Base-by-base conservation (phyloP, 2,329 filamentous ascomycete genomes). In the Zymoseptoria crescenta region DNA sequence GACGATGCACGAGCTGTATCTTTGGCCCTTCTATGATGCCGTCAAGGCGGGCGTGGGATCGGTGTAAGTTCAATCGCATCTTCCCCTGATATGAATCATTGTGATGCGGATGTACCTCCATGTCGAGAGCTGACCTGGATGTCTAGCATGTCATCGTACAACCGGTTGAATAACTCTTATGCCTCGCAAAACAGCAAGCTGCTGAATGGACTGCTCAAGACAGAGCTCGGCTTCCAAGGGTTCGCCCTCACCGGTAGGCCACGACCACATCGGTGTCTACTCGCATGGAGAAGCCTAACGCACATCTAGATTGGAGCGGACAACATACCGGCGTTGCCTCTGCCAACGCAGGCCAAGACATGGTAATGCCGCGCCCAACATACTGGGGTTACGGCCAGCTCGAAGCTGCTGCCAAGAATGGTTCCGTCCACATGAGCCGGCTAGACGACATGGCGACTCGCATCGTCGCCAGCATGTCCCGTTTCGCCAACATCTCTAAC, bases 61-160 rank as follows among this genome's bases (percentile, higher is more conserved):
- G 8, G 69, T 57, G 50, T 51, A 51, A 51, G 49, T 51, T 8
- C 13, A 27, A 10, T 8, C 9, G n/a, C 49, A 20, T n/a, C 10
- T 20, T n/a, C 24, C 4, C 24, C 4, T 24, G 24, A 24, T 24
- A 24, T 24, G 24, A 24, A 24, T 24, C 24, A 4, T 24, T 24
- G 24, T 24, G 24, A 24, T 24, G 24, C 24, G 24, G 24, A 24
- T 24, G 41, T 48, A 48, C 41, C 41, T 50, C 24, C 49, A 8
- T 20, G 7, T 27, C 49, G 10, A 20, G n/a, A 20, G 49, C 24
- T 50, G n/a, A 57, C 30, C 30, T 9, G 30, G 13, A 9, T 53
- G 49, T 83, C 84, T n/a, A 81, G 91, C 54, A 89, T 90, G 87
- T 90, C 87, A 74, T 85, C 83, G 19, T 89, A 89, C 74, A 86